Conservation (phyloP, 352 stramenopile species). For the Thalassiosira mediterranea region DNA sequence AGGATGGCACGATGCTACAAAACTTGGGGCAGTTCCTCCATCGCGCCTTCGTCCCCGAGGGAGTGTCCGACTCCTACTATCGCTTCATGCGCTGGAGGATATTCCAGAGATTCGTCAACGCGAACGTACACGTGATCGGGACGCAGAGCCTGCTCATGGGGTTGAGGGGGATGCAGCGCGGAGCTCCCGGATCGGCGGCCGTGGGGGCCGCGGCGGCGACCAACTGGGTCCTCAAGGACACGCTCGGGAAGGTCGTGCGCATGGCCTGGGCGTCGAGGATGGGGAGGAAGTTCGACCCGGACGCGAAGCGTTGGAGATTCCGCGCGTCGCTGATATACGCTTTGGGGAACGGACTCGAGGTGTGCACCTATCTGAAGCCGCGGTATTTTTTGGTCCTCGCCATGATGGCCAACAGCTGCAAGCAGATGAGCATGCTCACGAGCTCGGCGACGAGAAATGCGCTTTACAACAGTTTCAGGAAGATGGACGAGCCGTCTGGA, state of each 20-base stretch:
- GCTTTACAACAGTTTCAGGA: constrained; percentile 86
- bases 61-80: constrained; percentile 83
- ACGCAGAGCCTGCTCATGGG: constrained; percentile 85
- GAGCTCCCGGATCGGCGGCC: background rate
- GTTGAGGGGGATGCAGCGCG: constrained; percentile 66
- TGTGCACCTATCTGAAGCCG: constrained; percentile 86
- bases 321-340: constrained; percentile 81
- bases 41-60: constrained; percentile 79
- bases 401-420: constrained; percentile 85
- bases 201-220: constrained; percentile 81
- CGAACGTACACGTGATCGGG: constrained; percentile 87
- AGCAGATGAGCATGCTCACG: constrained; percentile 88
- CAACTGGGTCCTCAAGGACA: constrained; percentile 88
- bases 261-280: constrained; percentile 87
- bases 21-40: constrained; percentile 35
- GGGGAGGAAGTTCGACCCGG: constrained; percentile 85
- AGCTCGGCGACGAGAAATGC: constrained; percentile 85
- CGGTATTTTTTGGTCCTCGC: constrained; percentile 84
- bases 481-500: constrained; percentile 16
- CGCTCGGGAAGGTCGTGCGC: constrained; percentile 84
- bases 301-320: constrained; percentile 88
- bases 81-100: constrained; percentile 83
- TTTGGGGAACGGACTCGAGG: constrained; percentile 84
- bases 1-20: constrained; percentile 12
- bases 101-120: constrained; percentile 85